Evolutionary conservation across 2,329 filamentous ascomycete genomes (phyloP).

Genomic region (Alternaria atra): DNA sequence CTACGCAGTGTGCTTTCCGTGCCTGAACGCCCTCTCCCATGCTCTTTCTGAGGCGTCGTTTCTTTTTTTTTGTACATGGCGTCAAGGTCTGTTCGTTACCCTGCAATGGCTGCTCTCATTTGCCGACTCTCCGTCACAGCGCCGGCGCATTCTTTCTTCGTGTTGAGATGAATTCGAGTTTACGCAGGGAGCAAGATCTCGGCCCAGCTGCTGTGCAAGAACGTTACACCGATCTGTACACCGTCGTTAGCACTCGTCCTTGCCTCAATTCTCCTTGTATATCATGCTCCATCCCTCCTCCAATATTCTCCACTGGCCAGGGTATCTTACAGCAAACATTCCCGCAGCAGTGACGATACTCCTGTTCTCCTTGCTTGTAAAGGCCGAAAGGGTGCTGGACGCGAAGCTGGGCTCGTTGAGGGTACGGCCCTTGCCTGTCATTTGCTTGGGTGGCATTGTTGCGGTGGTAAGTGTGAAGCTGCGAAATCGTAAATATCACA

Average conservation of each 20-base stretch:
- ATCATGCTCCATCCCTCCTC: neutral
- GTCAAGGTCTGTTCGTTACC: neutral
- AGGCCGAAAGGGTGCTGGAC: slow-evolving; percentile 49
- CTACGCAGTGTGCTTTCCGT: neutral
- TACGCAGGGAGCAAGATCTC: slow-evolving; percentile 61
- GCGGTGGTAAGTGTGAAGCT: slow-evolving; percentile 3
- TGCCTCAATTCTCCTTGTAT: neutral
- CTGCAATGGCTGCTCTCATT: neutral
- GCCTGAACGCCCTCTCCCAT: slow-evolving; percentile 6
- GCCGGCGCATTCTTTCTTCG: neutral
- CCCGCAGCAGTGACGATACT: slow-evolving; percentile 58
- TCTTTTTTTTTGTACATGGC: slow-evolving; percentile 9
- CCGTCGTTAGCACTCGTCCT: slow-evolving; percentile 27
- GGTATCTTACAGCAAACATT: slow-evolving; percentile 59
- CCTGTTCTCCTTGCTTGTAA: slow-evolving; percentile 60
- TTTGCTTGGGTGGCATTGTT: slow-evolving; percentile 44
- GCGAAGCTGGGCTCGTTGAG: slow-evolving; percentile 52
- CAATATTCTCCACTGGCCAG: neutral
- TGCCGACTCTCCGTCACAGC: neutral
- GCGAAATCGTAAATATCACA: neutral
- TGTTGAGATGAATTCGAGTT: slow-evolving; percentile 22
- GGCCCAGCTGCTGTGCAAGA: slow-evolving; percentile 63
- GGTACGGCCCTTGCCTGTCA: slow-evolving; percentile 38
- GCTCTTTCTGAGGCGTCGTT: neutral
- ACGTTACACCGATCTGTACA: slow-evolving; percentile 59